Evolutionary conservation across 2,329 filamentous ascomycete species (phyloP).

Genomic region (Colletotrichum brevisporum): DNA sequence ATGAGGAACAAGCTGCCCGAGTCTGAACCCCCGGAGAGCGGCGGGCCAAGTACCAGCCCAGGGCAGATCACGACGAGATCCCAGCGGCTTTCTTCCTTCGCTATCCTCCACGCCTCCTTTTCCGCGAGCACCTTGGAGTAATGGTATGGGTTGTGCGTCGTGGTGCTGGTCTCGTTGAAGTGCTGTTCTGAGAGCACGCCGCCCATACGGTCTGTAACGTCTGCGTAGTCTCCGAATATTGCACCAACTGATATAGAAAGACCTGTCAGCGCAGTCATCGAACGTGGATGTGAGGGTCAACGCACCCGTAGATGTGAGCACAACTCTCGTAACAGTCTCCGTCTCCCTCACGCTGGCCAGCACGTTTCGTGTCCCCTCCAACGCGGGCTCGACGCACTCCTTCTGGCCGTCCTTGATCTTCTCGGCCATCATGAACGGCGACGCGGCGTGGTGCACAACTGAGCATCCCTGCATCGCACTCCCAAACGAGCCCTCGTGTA

Average conservation of each 20-base stretch:
- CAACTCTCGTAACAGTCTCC: slow-evolving; percentile 45
- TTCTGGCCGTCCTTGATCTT: slow-evolving; percentile 45
- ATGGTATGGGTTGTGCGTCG: slow-evolving; percentile 45
- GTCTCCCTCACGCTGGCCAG: slow-evolving; percentile 45
- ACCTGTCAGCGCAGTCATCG: not conserved
- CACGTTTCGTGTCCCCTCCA: slow-evolving; percentile 46
- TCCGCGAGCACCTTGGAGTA: slow-evolving; percentile 48
- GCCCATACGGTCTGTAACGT: slow-evolving; percentile 43
- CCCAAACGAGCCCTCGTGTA: slow-evolving; percentile 47
- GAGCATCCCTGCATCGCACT: slow-evolving; percentile 47
- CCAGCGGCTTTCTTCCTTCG: slow-evolving; percentile 45
- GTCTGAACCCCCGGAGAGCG: slow-evolving; percentile 42
- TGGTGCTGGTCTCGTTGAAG: slow-evolving; percentile 46
- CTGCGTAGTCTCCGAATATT: slow-evolving; percentile 46
- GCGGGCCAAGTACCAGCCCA: slow-evolving; percentile 46
- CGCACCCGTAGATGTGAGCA: slow-evolving; percentile 43
- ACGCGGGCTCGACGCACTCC: slow-evolving; percentile 47
- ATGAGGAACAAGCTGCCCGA: slow-evolving; percentile 47
- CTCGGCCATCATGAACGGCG: slow-evolving; percentile 49
- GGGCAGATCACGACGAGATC: slow-evolving; percentile 47
- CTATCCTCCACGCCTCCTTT: slow-evolving; percentile 46
- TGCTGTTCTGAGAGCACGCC: slow-evolving; percentile 42
- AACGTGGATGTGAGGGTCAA: too few species aligned
- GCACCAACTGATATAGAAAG: slow-evolving; percentile 40
- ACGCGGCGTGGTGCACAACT: slow-evolving; percentile 52